Base-by-base conservation (phyloP, 1,284 basidiomycete genomes). In the Austropuccinia psidii region DNA sequence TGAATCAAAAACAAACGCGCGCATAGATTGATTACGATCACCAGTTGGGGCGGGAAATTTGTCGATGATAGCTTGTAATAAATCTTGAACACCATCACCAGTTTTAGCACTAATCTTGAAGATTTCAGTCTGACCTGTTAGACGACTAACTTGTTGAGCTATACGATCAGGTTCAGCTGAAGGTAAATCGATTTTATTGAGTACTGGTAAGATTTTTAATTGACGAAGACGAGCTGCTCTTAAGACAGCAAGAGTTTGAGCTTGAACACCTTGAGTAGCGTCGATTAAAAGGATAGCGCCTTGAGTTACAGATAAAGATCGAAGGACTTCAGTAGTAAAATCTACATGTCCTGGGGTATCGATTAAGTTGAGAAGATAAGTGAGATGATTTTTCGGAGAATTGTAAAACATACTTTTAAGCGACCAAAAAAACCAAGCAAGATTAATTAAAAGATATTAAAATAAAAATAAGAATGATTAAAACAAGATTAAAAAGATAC, bases 321-420 rank as follows among this genome's bases (percentile, higher is more conserved):
- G 87, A 17, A 91, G 90, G 11, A 98, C 93, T 82, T 98, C 96
- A 87, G 94, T 95, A 74, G 90, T 87, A 81, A 97, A 97, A 83
- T 97, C 93, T 60, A 96, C 93, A 81, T 97, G 93, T 3, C 93
- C 93, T 87, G 95, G 95, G 0, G 96, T 98, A 80, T 99, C 95
- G 78, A 99, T 95, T 41, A 98, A 84, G 81, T 98, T 98, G 76
- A 99, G 86, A 61, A 99, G 84, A 79, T 90, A 89, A 24, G 83
- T 83, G 43, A 84, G 82, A 5, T 85, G 85, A 58, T 85, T 79
- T 13, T 83, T 78, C 21, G 79, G 90, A 84, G 57, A 62, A 17
- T 39, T 68, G 61, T 79, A 76, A 27, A 94, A 83, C 89, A 97
- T 95, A 81, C 90, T 91, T 75, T 58, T 60, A 39, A 52, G 29